Evolutionary conservation across 169 alveolate genomes (phyloP), one percentile per base, ranked within the genome.

Genomic region (Plasmodium berghei): DNA sequence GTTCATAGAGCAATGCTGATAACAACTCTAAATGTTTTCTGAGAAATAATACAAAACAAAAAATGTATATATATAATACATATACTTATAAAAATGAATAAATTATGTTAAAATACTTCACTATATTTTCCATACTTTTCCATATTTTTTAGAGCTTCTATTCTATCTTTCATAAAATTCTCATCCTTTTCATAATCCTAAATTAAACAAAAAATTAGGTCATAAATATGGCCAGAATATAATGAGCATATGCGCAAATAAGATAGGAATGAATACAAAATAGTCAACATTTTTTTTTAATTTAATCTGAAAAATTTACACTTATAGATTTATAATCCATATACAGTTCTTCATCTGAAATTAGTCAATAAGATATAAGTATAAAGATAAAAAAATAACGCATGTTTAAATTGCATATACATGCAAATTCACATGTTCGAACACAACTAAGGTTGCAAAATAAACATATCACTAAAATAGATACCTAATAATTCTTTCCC

Each of bases 1-100:
- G 59, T 24, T 83, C 90, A 28, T 83, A 55, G 54, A 83, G 56
- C 18, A 83, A 58, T 34, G 48, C 67, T 20, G 56, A 22, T 28
- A 83, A 48, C 54, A 83, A 26, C 56, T 83, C 46, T 34, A 83
- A 54, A 62, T 83, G 90, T 9, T 83, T 83, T 49, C 90, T 83
- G 34, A 5, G 18, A 67, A 28, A 34, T 34, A 8, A 8, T 5
- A 8, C 72, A 48, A 26, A 28, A 2, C 72, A 18, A 2, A 26
- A 24, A 49, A 62, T 26, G 24, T 26, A 10, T 52, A 52, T 16
- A 16, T 52, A 12, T 34, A 45, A 40, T 42, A 66, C 14, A n/a
- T 1, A 16, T 49, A 45, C 40, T 16, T 14, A 66, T 40, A 63
- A 24, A 2, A 28, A 24, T 1, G 9, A 2, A 63, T 16, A 63